Conservation (phyloP, 1,284 basidiomycete species). For the Mycosarcoma maydis region DNA sequence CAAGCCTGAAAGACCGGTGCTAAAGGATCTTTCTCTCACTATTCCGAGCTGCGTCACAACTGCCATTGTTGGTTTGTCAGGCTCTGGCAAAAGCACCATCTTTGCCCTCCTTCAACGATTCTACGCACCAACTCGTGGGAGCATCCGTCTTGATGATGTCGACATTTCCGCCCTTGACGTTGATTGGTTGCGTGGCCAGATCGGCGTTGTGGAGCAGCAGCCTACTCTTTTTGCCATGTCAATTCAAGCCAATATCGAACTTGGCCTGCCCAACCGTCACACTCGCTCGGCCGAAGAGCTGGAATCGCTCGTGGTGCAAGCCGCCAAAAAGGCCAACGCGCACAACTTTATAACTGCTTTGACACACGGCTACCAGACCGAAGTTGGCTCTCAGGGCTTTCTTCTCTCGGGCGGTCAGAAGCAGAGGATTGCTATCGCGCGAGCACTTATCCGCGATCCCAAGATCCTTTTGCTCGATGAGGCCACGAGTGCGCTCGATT, state of each 20-base stretch:
- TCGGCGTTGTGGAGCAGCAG: conserved; percentile 82
- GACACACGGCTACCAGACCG: conserved; percentile 33
- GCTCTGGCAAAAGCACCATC: conserved; percentile 55
- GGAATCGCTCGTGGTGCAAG: conserved; percentile 17
- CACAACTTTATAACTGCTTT: conserved; percentile 28
- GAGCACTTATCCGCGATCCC: conserved; percentile 38
- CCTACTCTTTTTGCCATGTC: conserved; percentile 81
- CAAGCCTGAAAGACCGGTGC: conserved; percentile 82
- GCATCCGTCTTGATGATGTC: conserved; percentile 78
- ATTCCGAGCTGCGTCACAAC: conserved; percentile 60
- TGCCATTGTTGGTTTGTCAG: conserved; percentile 70
- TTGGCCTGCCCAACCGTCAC: conserved; percentile 58
- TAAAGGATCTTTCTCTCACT: conserved; percentile 73
- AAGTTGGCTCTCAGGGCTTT: conserved; percentile 39
- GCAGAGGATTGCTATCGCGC: conserved; percentile 31
- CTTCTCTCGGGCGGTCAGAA: conserved; percentile 35
- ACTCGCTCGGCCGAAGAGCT: conserved; percentile 73
- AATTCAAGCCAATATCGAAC: conserved; percentile 47
- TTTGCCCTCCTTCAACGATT: conserved; percentile 67
- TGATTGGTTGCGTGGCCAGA: conserved; percentile 61
- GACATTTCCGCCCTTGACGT: conserved; percentile 79
- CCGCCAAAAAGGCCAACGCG: conserved; percentile 46
- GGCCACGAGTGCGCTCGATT: conserved; percentile 87
- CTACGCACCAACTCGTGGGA: conserved; percentile 76
- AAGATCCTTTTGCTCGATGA: conserved; percentile 67